Conservation (phyloP, 176 grass and related monocot species). For the Areca catechu region DNA sequence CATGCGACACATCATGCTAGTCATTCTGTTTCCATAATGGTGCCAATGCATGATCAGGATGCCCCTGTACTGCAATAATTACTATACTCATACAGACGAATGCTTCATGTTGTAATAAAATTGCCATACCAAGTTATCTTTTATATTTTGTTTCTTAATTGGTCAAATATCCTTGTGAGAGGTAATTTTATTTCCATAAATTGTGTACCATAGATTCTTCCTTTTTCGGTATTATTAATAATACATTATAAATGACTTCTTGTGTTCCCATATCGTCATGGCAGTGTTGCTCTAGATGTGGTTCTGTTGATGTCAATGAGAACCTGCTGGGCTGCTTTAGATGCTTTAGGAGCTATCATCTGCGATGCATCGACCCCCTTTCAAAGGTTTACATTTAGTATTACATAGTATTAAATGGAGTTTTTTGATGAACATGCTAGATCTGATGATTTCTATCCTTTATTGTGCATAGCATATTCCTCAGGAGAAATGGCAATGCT, state of each 20-base stretch:
- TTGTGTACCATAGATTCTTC: background rate
- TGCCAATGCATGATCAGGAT: too few relatives aligned
- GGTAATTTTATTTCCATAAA: too few relatives aligned
- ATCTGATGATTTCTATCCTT: conserved; percentile 2
- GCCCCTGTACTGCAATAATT: too few relatives aligned
- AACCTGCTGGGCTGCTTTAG: conserved; percentile 11
- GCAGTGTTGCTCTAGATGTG: conserved; percentile 13
- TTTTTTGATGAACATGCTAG: background rate
- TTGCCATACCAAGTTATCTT: too few relatives aligned
- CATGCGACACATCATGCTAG: too few relatives aligned
- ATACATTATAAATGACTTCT: background rate
- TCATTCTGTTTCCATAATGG: too few relatives aligned
- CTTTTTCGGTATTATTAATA: background rate
- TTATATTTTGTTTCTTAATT: too few relatives aligned
- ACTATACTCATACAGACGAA: too few relatives aligned
- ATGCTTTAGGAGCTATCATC: conserved; percentile 12
- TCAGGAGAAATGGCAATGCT: conserved; percentile 13
- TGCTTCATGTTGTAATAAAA: too few relatives aligned
- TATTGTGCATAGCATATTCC: conserved; percentile 1
- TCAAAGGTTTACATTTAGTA: conserved; percentile 1
- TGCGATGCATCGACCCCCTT: conserved; percentile 5
- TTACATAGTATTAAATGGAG: background rate
- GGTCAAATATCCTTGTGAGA: too few relatives aligned
- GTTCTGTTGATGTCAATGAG: conserved; percentile 13
- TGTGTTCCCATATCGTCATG: background rate